A percentile compares a stretch with the other conserved stretches of the same genome.
Evolutionary conservation across 2,329 filamentous ascomycete genomes (phyloP).

Genomic region (Penicillium capsulatum): DNA sequence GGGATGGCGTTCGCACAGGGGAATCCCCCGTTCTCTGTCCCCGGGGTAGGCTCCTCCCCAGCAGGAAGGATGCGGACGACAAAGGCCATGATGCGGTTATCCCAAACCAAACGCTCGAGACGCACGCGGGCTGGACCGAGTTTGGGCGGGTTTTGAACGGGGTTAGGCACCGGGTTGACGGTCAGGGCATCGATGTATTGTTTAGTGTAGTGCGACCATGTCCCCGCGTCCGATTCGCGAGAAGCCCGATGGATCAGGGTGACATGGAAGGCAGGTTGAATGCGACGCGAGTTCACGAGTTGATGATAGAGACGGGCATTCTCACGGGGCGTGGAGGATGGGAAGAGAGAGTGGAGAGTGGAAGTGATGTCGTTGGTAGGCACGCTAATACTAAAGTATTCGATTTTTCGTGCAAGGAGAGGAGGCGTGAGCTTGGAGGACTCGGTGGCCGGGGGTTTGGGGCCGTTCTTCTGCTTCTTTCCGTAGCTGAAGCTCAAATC

Average conservation of each 20-base stretch:
- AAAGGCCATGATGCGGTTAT: slow-evolving; percentile 84
- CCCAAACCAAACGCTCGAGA: slow-evolving; percentile 69
- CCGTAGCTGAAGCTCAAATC: slow-evolving; percentile 55
- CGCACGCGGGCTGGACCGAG: slow-evolving; percentile 45
- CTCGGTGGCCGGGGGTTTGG: slow-evolving; percentile 8
- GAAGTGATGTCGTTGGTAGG: slow-evolving; percentile 49
- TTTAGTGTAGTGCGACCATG: slow-evolving; percentile 72
- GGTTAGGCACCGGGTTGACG: slow-evolving; percentile 22
- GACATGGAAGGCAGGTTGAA: slow-evolving; percentile 87
- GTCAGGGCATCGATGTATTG: slow-evolving; percentile 48
- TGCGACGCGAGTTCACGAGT: slow-evolving; percentile 66
- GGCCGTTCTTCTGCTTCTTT: slow-evolving; percentile 37
- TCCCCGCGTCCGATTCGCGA: slow-evolving; percentile 56
- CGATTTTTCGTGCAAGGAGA: slow-evolving; percentile 52
- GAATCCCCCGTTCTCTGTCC: slow-evolving; percentile 48
- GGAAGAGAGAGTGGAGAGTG: slow-evolving; percentile 68
- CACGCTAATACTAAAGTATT: slow-evolving; percentile 62
- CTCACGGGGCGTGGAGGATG: slow-evolving; percentile 47
- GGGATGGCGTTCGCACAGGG: slow-evolving; percentile 71
- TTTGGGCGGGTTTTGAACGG: slow-evolving; percentile 27
- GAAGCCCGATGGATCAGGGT: slow-evolving; percentile 81
- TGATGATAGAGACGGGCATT: slow-evolving; percentile 68
- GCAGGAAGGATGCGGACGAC: slow-evolving; percentile 63
- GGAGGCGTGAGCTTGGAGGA: slow-evolving; percentile 29
- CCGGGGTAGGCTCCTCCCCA: slow-evolving; percentile 29